phyloP scores from a whole-genome alignment of 768 basidiomycete genomes.

The Rhodotorula graminis region DNA sequence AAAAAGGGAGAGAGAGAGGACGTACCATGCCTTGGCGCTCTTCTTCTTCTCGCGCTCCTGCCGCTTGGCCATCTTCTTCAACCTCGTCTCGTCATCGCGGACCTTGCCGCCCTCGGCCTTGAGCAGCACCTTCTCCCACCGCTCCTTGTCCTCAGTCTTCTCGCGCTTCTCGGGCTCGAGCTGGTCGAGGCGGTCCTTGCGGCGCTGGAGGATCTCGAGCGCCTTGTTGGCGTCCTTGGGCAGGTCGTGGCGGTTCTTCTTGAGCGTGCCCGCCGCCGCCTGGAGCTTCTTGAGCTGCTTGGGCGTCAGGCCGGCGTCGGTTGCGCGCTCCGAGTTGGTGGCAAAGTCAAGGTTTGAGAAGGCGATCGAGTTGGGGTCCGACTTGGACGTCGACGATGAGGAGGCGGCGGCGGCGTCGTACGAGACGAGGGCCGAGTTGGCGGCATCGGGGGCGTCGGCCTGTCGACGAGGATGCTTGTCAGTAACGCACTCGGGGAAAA shows the following conservation, averaged over 20 bases:
- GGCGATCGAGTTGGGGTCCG: slow-evolving; percentile 55
- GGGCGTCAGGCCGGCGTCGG: slow-evolving; percentile 29
- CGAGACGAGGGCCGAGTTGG: slow-evolving; percentile 17
- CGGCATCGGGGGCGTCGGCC: slow-evolving; percentile 21
- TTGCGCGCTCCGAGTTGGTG: slow-evolving; percentile 22
- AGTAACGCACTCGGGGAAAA: not conserved
- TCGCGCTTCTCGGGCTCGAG: slow-evolving; percentile 80
- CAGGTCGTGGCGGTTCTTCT: slow-evolving; percentile 58
- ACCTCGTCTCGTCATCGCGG: slow-evolving; percentile 69
- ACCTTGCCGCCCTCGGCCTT: slow-evolving; percentile 87
- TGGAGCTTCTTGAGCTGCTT: slow-evolving; percentile 45
- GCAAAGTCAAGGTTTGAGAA: slow-evolving; percentile 63
- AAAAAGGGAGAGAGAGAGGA: slow-evolving; percentile 8
- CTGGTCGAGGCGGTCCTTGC: slow-evolving; percentile 68
- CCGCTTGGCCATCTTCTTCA: slow-evolving; percentile 91
- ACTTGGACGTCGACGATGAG: slow-evolving; percentile 45
- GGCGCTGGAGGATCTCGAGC: slow-evolving; percentile 68
- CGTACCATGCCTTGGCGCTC: slow-evolving; percentile 76
- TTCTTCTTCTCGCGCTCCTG: slow-evolving; percentile 84
- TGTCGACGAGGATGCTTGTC: not conserved
- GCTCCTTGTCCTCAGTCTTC: slow-evolving; percentile 70
- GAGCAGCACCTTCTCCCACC: slow-evolving; percentile 85
- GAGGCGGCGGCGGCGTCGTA: slow-evolving; percentile 32
- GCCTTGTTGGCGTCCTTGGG: slow-evolving; percentile 80
- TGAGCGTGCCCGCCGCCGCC: slow-evolving; percentile 43